phyloP scores from a whole-genome alignment of 495 filamentous ascomycete species.

The Umbilicaria muhlenbergii region DNA sequence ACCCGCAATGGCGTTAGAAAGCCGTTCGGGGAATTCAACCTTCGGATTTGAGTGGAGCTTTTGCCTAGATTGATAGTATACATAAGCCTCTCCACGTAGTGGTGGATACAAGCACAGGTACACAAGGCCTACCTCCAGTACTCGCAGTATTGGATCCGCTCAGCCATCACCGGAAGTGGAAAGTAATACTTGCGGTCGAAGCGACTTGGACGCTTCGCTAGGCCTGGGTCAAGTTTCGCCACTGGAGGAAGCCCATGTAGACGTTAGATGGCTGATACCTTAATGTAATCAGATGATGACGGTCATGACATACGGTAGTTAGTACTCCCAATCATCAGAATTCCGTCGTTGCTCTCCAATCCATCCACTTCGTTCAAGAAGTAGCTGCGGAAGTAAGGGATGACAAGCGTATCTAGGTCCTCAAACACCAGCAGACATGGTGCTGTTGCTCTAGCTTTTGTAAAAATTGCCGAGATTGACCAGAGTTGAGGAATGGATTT shows the following conservation, averaged over 20 bases:
- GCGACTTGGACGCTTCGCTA: constrained; percentile 45
- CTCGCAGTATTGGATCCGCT: constrained; percentile 38
- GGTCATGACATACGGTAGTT: constrained; percentile 30
- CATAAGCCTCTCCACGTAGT: background rate
- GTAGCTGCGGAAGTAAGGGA: constrained; percentile 36
- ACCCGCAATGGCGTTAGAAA: constrained; percentile 36
- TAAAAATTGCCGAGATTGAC: constrained; percentile 32
- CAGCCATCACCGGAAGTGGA: constrained; percentile 31
- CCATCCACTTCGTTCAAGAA: constrained; percentile 63
- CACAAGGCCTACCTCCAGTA: constrained; percentile 31
- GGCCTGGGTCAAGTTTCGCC: constrained; percentile 42
- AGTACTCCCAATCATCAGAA: constrained; percentile 48
- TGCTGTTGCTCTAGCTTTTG: constrained; percentile 26
- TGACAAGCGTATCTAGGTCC: constrained; percentile 49
- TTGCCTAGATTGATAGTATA: constrained; percentile 1
- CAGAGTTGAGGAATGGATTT: constrained; percentile 26
- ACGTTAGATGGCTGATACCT: constrained; percentile 5
- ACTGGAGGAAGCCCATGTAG: constrained; percentile 12
- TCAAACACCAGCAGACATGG: constrained; percentile 43
- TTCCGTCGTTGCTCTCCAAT: constrained; percentile 48
- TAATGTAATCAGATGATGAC: background rate
- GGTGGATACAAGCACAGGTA: no score
- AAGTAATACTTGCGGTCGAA: constrained; percentile 55
- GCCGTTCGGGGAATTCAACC: constrained; percentile 38
- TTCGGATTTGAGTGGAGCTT: constrained; percentile 38